Evolutionary conservation across 371 early-diverging fungal species (phyloP), one percentile per base, ranked within the genome.

Genomic region (Choanephora cucurbitarum): DNA sequence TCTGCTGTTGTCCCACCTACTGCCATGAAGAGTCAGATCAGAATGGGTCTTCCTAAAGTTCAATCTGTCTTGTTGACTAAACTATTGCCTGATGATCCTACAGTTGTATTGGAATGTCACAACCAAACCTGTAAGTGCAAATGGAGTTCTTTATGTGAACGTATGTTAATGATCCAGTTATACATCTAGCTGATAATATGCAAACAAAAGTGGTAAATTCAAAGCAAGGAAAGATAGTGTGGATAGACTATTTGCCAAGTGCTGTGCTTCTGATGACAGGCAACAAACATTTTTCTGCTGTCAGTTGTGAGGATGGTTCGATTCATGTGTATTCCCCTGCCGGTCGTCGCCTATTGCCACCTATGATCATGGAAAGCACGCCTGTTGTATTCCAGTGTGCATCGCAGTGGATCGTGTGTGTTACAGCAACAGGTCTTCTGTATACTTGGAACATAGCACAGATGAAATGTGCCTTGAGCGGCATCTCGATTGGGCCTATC

Each of bases 281-380:
- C n/a, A 81, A 83, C 44, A 59, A 67, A 0, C 44, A 58, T 1
- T 91, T 85, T 57, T 74, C 77, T 54, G 86, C 84, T 0, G 77
- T 81, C 2, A 74, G 85, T 0, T 88, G 88, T 57, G 84, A 85
- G 47, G 89, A 92, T 64, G 87, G 84, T n/a, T 79, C 80, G 0
- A 43, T 93, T 24, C 75, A 84, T 57, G 64, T 88, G 0, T 91
- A 87, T 61, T 84, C 89, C 6, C 72, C 77, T 2, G 72, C 83
- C 3, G 94, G 94, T 22, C 66, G 86, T 69, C 80, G 87, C 6
- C 18, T 91, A 18, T 62, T 90, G 24, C 91, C 94, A 5, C 76
- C 83, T 4, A 75, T 92, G 6, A 57, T 79, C n/a, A 50, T 92
- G 15, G 90, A 90, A 13, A 79, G 87, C 19, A 73, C 88, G 0